A percentile compares a stretch with the other conserved stretches of the same genome.
These are phyloP conservation scores for Candida ortonii DNA, from an alignment of 805 yeast genomes.

Conservation along the genomic window DNA sequence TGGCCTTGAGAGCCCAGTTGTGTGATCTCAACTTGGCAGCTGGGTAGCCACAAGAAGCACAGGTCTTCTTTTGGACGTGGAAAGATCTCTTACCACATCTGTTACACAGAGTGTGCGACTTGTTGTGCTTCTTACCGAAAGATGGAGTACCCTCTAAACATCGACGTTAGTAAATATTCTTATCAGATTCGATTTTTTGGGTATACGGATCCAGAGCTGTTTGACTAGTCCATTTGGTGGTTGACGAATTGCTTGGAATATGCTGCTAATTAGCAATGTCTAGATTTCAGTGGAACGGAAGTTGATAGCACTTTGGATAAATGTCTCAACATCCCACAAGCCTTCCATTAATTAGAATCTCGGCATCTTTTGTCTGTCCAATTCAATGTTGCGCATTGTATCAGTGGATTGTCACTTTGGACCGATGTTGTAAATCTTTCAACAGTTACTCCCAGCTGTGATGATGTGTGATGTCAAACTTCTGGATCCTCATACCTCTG, in stretches of 20 bases:
- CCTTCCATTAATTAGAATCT: too few species aligned
- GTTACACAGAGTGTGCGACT: constrained; percentile 98
- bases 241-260: too few species aligned
- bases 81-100: constrained; percentile 98
- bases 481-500: constrained; percentile 2
- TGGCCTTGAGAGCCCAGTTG: constrained; percentile 99
- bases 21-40: constrained; percentile 96
- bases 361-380: too few species aligned
- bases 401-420: not conserved
- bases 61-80: constrained; percentile 99
- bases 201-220: too few species aligned
- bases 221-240: too few species aligned
- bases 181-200: too few species aligned
- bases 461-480: constrained; percentile 1
- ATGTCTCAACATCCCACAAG: too few species aligned
- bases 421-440: not conserved
- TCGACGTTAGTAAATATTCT: constrained; percentile 10
- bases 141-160: constrained; percentile 97
- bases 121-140: constrained; percentile 99
- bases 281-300: too few species aligned
- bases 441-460: too few species aligned
- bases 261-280: too few species aligned
- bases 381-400: constrained; percentile 10
- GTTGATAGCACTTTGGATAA: too few species aligned
- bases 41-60: constrained; percentile 99